Conservation (phyloP, 495 filamentous ascomycete species). For the Apiosordaria backusii region DNA sequence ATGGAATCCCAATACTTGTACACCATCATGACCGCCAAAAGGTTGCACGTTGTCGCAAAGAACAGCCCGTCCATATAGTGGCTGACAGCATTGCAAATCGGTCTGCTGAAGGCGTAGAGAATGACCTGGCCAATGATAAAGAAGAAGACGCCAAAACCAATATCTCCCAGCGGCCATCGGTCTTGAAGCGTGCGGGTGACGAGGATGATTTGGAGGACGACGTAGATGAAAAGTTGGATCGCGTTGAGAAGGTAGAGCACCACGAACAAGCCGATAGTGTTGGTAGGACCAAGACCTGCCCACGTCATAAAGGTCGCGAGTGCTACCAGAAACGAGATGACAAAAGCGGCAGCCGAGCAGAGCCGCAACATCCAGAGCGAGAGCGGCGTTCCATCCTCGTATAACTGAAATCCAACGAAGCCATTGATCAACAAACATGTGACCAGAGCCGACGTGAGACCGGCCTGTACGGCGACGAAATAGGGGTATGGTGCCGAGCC, state of each 20-base stretch:
- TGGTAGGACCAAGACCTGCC: conserved; percentile 79
- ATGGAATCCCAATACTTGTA: conserved; percentile 99
- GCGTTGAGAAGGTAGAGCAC: conserved; percentile 91
- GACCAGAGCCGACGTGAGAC: conserved; percentile 84
- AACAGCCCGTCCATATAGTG: conserved; percentile 96
- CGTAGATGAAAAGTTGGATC: conserved; percentile 77
- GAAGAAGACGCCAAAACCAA: conserved; percentile 86
- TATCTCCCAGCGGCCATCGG: conserved; percentile 91
- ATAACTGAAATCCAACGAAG: conserved; percentile 97
- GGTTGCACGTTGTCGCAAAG: conserved; percentile 89
- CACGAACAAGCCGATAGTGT: conserved; percentile 85
- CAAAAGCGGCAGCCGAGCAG: conserved; percentile 74
- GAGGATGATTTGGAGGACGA: conserved; percentile 82
- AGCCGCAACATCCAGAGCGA: conserved; percentile 90
- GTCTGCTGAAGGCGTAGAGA: conserved; percentile 82
- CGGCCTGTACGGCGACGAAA: conserved; percentile 84
- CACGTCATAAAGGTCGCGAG: conserved; percentile 91
- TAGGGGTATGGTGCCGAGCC: conserved; percentile 78
- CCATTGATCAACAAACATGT: conserved; percentile 93
- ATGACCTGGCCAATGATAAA: conserved; percentile 92
- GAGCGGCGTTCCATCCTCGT: conserved; percentile 94
- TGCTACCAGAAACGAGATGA: conserved; percentile 80
- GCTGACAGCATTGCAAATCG: conserved; percentile 78
- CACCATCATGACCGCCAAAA: conserved; percentile 98
- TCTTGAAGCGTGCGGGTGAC: conserved; percentile 90